A percentile compares a stretch with the other conserved stretches of the same genome.
phyloP scores from a whole-genome alignment of 768 basidiomycete species.

The Mycena leptocephala region DNA sequence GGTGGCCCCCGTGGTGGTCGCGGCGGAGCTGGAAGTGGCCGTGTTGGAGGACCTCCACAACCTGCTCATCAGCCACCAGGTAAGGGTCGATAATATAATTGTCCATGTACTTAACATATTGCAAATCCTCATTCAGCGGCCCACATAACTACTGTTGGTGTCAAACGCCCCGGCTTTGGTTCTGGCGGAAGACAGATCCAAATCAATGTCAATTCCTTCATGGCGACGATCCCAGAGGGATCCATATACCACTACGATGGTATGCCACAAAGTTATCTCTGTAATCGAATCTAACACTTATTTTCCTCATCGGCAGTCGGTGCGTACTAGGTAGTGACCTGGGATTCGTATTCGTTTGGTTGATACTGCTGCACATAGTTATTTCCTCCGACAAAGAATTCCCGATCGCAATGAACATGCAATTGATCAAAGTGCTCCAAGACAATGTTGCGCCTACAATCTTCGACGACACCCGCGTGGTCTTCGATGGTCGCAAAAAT shows the following conservation, averaged over 20 bases:
- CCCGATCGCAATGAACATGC: slow-evolving; percentile 64
- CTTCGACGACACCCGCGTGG: slow-evolving; percentile 65
- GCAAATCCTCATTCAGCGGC: background rate
- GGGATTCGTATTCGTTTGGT: background rate
- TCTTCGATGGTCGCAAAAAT: slow-evolving; percentile 75
- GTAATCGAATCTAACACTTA: slow-evolving; percentile 13
- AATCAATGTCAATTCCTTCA: slow-evolving; percentile 60
- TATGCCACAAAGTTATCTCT: slow-evolving; percentile 44
- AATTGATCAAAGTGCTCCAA: slow-evolving; percentile 66
- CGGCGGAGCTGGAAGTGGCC: background rate
- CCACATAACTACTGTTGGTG: slow-evolving; percentile 58
- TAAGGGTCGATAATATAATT: background rate
- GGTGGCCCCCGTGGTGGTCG: background rate
- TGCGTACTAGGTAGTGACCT: background rate
- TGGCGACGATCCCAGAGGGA: slow-evolving; percentile 56
- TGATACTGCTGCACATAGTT: background rate
- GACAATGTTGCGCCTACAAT: slow-evolving; percentile 57
- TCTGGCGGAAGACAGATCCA: slow-evolving; percentile 56
- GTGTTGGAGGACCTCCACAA: background rate
- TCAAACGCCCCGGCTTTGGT: slow-evolving; percentile 65
- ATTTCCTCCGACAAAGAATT: slow-evolving; percentile 63
- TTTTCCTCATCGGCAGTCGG: background rate
- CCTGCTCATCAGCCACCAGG: slow-evolving; percentile 5
- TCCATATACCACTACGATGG: slow-evolving; percentile 74
- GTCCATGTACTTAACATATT: too few relatives aligned